These are phyloP conservation scores for Cucumis sativus DNA, from an alignment of 306 rosid genomes.

Conservation along the genomic window DNA sequence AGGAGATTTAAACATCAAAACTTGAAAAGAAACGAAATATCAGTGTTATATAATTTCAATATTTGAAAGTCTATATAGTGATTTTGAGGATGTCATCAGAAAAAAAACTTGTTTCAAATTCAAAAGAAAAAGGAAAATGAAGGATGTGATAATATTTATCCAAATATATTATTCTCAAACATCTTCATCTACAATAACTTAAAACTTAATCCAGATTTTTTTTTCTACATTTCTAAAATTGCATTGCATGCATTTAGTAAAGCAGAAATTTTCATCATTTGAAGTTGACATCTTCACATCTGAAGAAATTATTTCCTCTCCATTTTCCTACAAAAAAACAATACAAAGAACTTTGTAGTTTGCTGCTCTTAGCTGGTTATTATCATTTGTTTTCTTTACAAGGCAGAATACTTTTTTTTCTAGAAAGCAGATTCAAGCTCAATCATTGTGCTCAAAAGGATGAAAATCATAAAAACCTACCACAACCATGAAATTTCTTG, in stretches of 20 bases:
- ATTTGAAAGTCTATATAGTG: no score
- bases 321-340: slow-evolving; percentile 1
- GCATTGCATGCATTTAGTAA: slow-evolving; percentile 3
- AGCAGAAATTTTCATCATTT: not conserved
- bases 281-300: not conserved
- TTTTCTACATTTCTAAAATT: not conserved
- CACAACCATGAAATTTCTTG: not conserved
- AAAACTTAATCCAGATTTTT: no score
- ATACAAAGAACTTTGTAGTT: not conserved
- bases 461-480: not conserved
- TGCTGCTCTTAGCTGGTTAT: not conserved
- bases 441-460: not conserved
- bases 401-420: not conserved
- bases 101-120: no score
- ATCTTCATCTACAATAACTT: no score
- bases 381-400: not conserved
- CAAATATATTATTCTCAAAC: no score
- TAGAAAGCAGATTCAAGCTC: not conserved
- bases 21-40: no score
- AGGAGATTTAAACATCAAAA: no score
- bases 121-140: no score
- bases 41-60: no score
- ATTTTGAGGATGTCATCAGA: no score
- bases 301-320: not conserved
- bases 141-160: no score